phyloP scores from a whole-genome alignment of 2,329 filamentous ascomycete genomes.

The Paecilomyces sp. region DNA sequence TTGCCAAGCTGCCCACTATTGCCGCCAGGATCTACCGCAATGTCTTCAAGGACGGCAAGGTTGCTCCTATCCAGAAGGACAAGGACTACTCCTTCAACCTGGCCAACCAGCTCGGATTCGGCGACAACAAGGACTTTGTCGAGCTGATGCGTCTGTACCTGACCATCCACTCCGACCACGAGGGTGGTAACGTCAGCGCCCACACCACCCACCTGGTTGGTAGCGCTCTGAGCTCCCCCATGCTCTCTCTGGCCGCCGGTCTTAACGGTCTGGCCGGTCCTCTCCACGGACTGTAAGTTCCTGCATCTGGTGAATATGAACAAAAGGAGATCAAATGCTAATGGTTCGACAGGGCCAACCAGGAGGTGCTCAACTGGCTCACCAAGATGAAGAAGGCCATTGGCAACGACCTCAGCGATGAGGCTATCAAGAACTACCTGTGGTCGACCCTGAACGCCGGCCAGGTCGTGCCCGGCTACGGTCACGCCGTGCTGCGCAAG shows the following conservation, averaged over 20 bases:
- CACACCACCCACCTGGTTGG: conserved; percentile 99
- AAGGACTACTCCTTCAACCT: conserved; percentile 99
- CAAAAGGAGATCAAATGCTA: conserved; percentile 6
- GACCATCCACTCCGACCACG: conserved; percentile 99
- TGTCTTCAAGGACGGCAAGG: conserved; percentile 99
- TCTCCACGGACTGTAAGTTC: conserved; percentile 76
- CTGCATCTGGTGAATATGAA: neutral
- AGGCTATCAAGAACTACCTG: conserved; percentile 96
- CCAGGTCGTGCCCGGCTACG: conserved; percentile 96
- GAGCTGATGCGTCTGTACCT: conserved; percentile 98
- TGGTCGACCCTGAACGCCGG: conserved; percentile 95
- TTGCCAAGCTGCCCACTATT: conserved; percentile 98
- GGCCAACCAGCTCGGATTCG: conserved; percentile 97
- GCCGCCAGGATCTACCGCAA: conserved; percentile 99
- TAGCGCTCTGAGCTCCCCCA: conserved; percentile 91
- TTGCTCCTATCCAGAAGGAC: conserved; percentile 90
- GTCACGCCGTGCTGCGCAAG: conserved; percentile 98
- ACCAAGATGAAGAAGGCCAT: conserved; percentile 96
- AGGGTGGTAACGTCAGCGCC: conserved; percentile 97
- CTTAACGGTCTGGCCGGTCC: conserved; percentile 97
- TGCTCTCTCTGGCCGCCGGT: conserved; percentile 92
- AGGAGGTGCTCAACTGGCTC: conserved; percentile 99
- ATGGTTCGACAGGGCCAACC: conserved; percentile 61
- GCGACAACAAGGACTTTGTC: conserved; percentile 90
- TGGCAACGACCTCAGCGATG: conserved; percentile 90